Base-by-base conservation (phyloP, 2,329 filamentous ascomycete genomes). In the Laburnicola sp. region DNA sequence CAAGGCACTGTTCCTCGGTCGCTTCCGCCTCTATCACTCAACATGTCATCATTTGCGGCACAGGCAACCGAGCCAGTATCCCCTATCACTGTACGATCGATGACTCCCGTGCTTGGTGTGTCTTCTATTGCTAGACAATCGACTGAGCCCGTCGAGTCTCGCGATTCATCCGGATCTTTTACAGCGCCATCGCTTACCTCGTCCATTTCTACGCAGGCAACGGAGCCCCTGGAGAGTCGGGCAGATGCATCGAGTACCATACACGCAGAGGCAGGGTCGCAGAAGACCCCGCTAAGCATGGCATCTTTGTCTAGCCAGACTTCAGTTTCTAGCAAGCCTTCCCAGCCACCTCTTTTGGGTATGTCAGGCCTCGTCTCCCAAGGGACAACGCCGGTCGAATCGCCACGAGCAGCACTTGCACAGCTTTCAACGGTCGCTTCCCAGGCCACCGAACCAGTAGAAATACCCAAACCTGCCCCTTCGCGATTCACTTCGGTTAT, bases 361-460 rank as follows among this genome's bases (percentile, higher is more conserved):
- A 38, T 68, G 49, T 73, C 71, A n/a, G 48, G 48, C 6, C 43
- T 72, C 25, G 60, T 59, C 23, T 51, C 58, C 41, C 68, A 66
- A 48, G 57, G 60, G 9, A 67, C 65, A 9, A 64, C 59, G 32
- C 69, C 69, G 8, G 50, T 53, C 4, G 54, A 58, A 21, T 38
- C 54, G n/a, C 53, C 57, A 31, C 56, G 52, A 39, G 53, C 56
- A 27, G 42, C 50, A 4, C 51, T 55, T 11, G 56, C 62, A 6
- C 52, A 60, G 6, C 59, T 64, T 8, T 69, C 66, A n/a, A 35
- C 47, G 21, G 52, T 60, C 21, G 56, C 57, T 7, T 55, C 58
- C 11, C 55, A 58, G 34, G 46, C 57, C n/a, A 66, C 59, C 3
- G 70, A 72, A 41, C 65, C 65, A 27, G 45, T 60, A 8, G 58